These are phyloP conservation scores for Zoysia japonica DNA, from an alignment of 176 grass and related monocot genomes.

Conservation along the genomic window DNA sequence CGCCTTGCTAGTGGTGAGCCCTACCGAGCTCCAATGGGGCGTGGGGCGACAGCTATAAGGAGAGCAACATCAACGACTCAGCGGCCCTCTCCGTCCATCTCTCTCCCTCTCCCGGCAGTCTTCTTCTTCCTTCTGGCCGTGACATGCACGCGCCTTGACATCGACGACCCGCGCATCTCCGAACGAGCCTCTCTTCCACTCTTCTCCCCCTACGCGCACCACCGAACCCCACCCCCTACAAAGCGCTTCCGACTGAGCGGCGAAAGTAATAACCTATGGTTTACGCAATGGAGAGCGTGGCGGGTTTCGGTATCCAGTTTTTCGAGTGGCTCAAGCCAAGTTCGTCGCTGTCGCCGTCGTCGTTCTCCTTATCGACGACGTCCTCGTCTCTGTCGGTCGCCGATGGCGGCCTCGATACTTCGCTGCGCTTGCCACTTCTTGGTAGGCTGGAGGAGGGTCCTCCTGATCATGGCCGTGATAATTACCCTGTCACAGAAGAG, in stretches of 20 bases:
- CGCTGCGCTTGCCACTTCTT: constrained; percentile 69
- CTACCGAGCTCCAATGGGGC: constrained; percentile 33
- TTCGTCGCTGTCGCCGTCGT: neutral
- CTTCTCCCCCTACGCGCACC: neutral
- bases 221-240: constrained; percentile 35
- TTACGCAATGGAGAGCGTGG: constrained; percentile 43
- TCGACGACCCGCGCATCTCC: neutral
- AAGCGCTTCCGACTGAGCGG: neutral
- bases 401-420: constrained; percentile 2
- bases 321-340: constrained; percentile 60
- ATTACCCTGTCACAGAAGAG: constrained; percentile 45
- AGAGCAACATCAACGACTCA: constrained; percentile 42
- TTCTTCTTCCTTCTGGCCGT: constrained; percentile 12
- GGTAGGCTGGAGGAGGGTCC: constrained; percentile 58
- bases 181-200: no score
- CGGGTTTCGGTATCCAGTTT: constrained; percentile 30
- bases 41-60: constrained; percentile 29
- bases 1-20: neutral
- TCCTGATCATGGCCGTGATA: neutral
- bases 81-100: neutral
- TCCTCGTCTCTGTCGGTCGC: neutral
- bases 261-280: constrained; percentile 22
- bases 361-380: neutral
- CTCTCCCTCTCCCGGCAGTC: neutral
- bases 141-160: constrained; percentile 36